Evolutionary conservation across 176 grass and related monocot genomes (phyloP).

Genomic region (Triticum dicoccoides): DNA sequence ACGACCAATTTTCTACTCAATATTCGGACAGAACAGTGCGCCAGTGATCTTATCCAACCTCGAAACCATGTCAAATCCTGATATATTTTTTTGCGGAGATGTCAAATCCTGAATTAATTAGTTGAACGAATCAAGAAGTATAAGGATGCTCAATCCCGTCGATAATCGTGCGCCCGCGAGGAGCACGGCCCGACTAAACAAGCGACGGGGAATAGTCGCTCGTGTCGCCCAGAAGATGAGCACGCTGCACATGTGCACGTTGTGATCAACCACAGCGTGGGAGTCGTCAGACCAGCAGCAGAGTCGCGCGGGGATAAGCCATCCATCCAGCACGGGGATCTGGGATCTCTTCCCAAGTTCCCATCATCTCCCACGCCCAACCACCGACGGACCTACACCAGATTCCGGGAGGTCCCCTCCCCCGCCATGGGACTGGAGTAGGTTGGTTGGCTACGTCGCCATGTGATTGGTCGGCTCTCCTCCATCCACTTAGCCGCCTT

Average conservation of each 20-base stretch:
- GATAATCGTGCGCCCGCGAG: not conserved
- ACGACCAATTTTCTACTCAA: not conserved
- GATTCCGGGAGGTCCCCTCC: not conserved
- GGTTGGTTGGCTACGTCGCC: not conserved
- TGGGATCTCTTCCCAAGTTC: not conserved
- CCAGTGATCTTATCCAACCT: not conserved
- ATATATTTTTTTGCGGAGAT: no score
- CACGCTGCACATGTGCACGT: no score
- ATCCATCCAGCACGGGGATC: not conserved
- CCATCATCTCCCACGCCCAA: not conserved
- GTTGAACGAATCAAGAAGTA: no score
- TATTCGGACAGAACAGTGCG: not conserved
- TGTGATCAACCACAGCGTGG: no score
- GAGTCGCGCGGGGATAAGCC: no score
- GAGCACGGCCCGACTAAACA: not conserved
- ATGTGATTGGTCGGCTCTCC: not conserved
- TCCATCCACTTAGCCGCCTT: slow-evolving; percentile 34
- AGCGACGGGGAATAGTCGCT: not conserved
- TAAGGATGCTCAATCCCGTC: no score
- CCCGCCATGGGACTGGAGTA: not conserved
- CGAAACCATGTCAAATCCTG: not conserved
- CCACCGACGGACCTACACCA: no score
- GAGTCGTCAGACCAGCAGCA: no score
- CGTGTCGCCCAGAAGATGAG: not conserved
- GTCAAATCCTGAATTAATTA: no score